phyloP scores from a whole-genome alignment of 2,329 filamentous ascomycete genomes.

The Phaeosphaeria sp. region DNA sequence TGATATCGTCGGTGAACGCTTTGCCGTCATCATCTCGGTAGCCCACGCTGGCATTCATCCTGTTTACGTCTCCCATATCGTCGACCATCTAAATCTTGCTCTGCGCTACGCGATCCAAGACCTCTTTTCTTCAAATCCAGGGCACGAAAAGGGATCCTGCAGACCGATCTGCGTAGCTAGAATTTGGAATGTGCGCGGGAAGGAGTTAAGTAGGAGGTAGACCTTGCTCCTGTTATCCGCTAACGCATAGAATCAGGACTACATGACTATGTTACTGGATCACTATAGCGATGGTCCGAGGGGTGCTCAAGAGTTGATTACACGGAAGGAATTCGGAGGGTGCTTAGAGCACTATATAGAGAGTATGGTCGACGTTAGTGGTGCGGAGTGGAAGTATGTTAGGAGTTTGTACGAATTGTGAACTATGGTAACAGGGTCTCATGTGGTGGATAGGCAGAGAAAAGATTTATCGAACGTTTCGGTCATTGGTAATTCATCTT shows the following conservation, averaged over 20 bases:
- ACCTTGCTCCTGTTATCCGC: slow-evolving; percentile 22
- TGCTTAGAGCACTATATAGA: neutral
- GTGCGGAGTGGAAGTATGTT: neutral
- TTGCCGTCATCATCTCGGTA: slow-evolving; percentile 12
- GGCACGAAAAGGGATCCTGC: slow-evolving; percentile 1
- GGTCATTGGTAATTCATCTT: no score
- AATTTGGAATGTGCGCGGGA: slow-evolving; percentile 16
- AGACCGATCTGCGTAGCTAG: slow-evolving; percentile 9
- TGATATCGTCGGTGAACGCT: slow-evolving; percentile 16
- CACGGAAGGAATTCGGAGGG: neutral
- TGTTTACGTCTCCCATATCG: slow-evolving; percentile 10
- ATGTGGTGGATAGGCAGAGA: no score
- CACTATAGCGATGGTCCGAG: slow-evolving; percentile 1
- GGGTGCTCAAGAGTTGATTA: neutral
- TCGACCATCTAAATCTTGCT: slow-evolving; percentile 10
- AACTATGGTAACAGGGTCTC: no score
- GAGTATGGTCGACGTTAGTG: neutral
- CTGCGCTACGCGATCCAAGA: slow-evolving; percentile 1
- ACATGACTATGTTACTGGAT: slow-evolving; percentile 3
- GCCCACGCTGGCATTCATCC: slow-evolving; percentile 9
- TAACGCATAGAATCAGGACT: slow-evolving; percentile 9
- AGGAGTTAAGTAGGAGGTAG: slow-evolving; percentile 21
- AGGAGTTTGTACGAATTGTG: neutral
- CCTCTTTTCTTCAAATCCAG: slow-evolving; percentile 6
- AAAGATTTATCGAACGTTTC: no score